These are phyloP conservation scores for Coemansia pectinata DNA, from an alignment of 192 early-diverging fungal species.

Conservation along the genomic window DNA sequence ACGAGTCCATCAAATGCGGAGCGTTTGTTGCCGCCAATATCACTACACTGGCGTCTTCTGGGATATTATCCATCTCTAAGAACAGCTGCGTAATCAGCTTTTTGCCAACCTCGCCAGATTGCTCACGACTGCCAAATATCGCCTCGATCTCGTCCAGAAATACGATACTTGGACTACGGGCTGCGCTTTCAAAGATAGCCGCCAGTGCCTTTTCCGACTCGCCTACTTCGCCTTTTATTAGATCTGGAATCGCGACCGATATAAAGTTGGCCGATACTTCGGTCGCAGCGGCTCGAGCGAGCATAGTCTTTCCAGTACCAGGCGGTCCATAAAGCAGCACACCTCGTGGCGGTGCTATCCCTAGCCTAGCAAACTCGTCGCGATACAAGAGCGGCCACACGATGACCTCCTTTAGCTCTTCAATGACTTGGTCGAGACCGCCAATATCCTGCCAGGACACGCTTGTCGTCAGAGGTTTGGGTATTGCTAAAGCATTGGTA, in stretches of 20 bases:
- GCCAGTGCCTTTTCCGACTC: conserved; percentile 93
- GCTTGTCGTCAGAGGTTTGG: not conserved
- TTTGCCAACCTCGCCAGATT: conserved; percentile 67
- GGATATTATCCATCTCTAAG: conserved; percentile 73
- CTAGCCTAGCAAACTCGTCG: conserved; percentile 65
- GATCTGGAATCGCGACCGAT: conserved; percentile 70
- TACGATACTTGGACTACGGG: conserved; percentile 74
- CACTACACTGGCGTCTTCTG: conserved; percentile 60
- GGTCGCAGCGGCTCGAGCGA: conserved; percentile 81
- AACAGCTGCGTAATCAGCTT: conserved; percentile 79
- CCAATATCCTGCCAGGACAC: conserved; percentile 82
- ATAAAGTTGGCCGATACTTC: conserved; percentile 84
- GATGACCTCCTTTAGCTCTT: conserved; percentile 69
- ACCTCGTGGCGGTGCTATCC: conserved; percentile 77
- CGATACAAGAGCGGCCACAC: conserved; percentile 74
- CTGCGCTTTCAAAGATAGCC: conserved; percentile 70
- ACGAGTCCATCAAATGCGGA: conserved; percentile 68
- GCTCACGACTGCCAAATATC: conserved; percentile 73
- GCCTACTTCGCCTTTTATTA: conserved; percentile 90
- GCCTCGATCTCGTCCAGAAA: conserved; percentile 96
- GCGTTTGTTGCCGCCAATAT: conserved; percentile 89
- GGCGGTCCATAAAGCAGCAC: conserved; percentile 84
- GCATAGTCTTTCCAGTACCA: conserved; percentile 90
- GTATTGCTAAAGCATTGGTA: too few relatives aligned
- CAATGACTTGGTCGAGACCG: conserved; percentile 72